These are phyloP conservation scores for Tuber melanosporum DNA, from an alignment of 495 filamentous ascomycete genomes.

Conservation along the genomic window DNA sequence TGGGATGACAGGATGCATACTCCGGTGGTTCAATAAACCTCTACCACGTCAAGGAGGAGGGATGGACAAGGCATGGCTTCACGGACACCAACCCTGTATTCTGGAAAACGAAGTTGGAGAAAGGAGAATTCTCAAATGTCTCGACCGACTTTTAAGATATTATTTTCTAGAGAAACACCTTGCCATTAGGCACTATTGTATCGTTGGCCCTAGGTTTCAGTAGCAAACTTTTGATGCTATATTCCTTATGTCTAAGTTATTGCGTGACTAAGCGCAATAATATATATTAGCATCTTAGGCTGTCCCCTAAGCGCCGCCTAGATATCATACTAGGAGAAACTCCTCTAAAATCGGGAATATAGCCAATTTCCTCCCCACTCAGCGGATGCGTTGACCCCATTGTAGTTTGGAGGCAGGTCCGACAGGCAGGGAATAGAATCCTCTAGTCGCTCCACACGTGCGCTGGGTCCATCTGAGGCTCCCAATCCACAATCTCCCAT, in stretches of 20 bases:
- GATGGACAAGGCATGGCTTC: constrained; percentile 98
- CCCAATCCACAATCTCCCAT: not conserved
- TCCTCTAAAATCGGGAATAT: not conserved
- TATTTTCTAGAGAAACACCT: not conserved
- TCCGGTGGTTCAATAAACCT: constrained; percentile 97
- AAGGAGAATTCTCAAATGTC: constrained; percentile 97
- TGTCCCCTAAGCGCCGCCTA: not conserved
- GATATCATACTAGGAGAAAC: not conserved
- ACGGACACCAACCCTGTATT: constrained; percentile 92
- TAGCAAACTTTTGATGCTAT: not conserved
- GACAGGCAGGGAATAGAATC: not conserved
- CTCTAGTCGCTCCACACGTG: not conserved
- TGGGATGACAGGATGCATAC: constrained; percentile 63
- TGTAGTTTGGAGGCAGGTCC: not conserved
- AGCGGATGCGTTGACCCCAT: not conserved
- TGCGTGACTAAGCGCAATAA: not conserved
- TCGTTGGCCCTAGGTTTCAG: not conserved
- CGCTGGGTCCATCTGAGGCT: not conserved
- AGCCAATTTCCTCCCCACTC: not conserved
- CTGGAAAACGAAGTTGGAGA: constrained; percentile 98
- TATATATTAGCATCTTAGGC: not conserved
- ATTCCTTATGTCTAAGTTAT: not conserved
- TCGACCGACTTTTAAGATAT: constrained; percentile 58
- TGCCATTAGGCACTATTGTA: not conserved
- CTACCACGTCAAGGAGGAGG: constrained; percentile 96